Conservation (phyloP, 768 basidiomycete genomes). For the Neoboletus magnificus region DNA sequence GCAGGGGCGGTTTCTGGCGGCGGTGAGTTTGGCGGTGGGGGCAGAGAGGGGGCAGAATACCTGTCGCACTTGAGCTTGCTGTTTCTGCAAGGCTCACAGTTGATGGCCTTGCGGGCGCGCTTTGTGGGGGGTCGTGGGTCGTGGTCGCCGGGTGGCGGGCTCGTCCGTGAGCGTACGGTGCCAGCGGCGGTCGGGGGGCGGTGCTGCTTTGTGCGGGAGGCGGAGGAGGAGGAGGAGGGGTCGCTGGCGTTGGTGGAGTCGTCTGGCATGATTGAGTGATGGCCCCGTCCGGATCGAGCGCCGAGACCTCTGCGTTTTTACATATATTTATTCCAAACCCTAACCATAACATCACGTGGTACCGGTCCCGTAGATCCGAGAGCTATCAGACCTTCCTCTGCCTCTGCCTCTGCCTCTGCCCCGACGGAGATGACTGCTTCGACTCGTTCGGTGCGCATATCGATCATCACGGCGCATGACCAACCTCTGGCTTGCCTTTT, state of each 20-base stretch:
- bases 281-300: slow-evolving; percentile 24
- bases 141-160: slow-evolving; percentile 48
- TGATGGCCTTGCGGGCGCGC: slow-evolving; percentile 82
- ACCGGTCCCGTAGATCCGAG: too few species aligned
- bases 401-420: too few species aligned
- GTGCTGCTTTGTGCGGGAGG: slow-evolving; percentile 19
- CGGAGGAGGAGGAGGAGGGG: slow-evolving; percentile 16
- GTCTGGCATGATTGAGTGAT: slow-evolving; percentile 32
- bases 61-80: slow-evolving; percentile 90
- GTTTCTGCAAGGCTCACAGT: slow-evolving; percentile 84
- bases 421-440: not conserved
- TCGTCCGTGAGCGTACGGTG: slow-evolving; percentile 47
- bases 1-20: slow-evolving; percentile 74
- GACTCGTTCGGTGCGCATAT: not conserved
- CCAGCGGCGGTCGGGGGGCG: slow-evolving; percentile 21
- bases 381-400: too few species aligned
- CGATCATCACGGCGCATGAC: slow-evolving; percentile 13
- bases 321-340: slow-evolving; percentile 25
- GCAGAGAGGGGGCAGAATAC: slow-evolving; percentile 31
- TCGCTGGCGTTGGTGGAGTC: slow-evolving; percentile 17
- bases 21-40: too few species aligned
- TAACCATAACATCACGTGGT: slow-evolving; percentile 24
- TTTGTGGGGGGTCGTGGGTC: slow-evolving; percentile 72
- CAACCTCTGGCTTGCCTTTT: slow-evolving; percentile 3
- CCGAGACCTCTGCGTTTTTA: slow-evolving; percentile 13